Evolutionary conservation across 1,284 basidiomycete species (phyloP).

Genomic region (Serendipita sp.): DNA sequence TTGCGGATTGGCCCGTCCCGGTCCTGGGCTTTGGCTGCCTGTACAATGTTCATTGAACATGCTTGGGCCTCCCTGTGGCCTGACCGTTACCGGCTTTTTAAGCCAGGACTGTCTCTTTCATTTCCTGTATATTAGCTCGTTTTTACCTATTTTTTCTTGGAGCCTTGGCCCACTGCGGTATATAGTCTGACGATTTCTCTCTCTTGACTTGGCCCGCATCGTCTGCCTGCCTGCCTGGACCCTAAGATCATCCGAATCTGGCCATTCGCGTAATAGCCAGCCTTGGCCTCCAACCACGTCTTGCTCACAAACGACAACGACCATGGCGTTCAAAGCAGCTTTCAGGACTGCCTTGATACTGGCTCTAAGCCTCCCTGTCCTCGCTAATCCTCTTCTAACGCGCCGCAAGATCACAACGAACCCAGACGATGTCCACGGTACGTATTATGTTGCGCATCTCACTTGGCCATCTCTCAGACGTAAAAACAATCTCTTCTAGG

Average conservation of each 20-base stretch:
- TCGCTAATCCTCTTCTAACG: background rate
- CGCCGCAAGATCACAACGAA: background rate
- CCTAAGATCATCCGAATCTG: background rate
- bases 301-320: background rate
- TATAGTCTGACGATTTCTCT: background rate
- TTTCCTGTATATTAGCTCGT: background rate
- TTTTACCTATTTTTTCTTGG: background rate
- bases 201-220: too few species aligned
- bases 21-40: too few species aligned
- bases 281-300: background rate
- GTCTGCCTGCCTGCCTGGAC: background rate
- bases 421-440: background rate
- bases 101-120: background rate
- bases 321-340: constrained; percentile 7
- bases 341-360: background rate
- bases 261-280: background rate
- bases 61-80: too few species aligned
- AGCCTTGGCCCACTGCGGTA: background rate
- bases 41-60: too few species aligned
- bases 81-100: background rate
- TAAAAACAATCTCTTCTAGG: background rate
- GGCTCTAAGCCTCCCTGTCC: background rate
- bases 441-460: background rate
- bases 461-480: background rate
- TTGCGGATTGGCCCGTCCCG: background rate